Percentiles rank a stretch among this genome's conserved stretches.
Evolutionary conservation across 306 rosid species (phyloP).

Genomic region (Inga laurina): DNA sequence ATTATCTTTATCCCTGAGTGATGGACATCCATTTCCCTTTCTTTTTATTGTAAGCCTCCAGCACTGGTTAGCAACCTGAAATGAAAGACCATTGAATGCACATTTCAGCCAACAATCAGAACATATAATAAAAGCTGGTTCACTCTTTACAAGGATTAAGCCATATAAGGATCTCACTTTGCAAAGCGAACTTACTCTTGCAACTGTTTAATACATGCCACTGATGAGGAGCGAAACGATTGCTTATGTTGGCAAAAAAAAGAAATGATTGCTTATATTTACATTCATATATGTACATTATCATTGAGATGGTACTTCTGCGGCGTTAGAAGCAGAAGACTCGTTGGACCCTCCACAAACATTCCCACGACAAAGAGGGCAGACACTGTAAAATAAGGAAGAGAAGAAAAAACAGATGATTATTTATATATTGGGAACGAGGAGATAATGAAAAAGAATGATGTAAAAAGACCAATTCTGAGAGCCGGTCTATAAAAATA

Average conservation of each 20-base stretch:
- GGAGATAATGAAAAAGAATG: neutral
- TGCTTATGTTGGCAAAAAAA: too few relatives aligned
- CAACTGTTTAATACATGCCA: slow-evolving; percentile 24
- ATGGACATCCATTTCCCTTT: neutral
- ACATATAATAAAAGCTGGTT: neutral
- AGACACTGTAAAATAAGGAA: slow-evolving; percentile 59
- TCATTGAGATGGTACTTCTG: slow-evolving; percentile 63
- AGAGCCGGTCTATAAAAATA: neutral
- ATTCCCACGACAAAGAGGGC: slow-evolving; percentile 96
- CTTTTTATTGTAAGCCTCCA: slow-evolving; percentile 10
- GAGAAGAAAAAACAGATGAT: neutral
- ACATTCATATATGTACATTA: slow-evolving; percentile 49
- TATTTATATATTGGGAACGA: neutral
- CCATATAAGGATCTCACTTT: neutral
- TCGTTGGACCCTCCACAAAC: slow-evolving; percentile 70
- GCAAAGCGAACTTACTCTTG: slow-evolving; percentile 5
- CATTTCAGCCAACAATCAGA: neutral
- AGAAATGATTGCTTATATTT: slow-evolving; percentile 41
- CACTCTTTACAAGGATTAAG: neutral
- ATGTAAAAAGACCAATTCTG: neutral
- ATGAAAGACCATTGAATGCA: neutral
- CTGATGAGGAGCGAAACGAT: slow-evolving; percentile 20
- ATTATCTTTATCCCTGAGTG: neutral
- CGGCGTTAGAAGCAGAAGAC: slow-evolving; percentile 48
- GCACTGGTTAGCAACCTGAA: slow-evolving; percentile 17